Conservation (phyloP, 768 basidiomycete species). For the Boletus subparvulus region DNA sequence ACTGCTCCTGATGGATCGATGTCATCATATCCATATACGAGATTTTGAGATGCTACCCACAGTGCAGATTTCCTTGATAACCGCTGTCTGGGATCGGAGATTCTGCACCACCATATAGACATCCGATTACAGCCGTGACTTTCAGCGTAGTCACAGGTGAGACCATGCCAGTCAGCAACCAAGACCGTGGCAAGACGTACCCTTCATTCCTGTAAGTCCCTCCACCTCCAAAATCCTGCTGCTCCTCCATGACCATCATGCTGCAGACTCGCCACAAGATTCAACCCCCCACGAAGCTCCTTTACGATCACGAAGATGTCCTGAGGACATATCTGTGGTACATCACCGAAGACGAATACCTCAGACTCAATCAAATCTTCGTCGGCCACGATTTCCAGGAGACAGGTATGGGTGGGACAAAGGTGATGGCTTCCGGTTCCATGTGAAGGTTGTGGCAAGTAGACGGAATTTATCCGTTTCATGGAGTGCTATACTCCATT, state of each 20-base stretch:
- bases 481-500: neutral
- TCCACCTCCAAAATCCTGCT: neutral
- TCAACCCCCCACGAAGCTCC: neutral
- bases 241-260: too few species aligned
- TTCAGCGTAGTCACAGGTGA: neutral
- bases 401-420: neutral
- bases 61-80: too few species aligned
- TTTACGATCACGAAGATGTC: neutral
- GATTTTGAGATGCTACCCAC: too few species aligned
- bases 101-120: too few species aligned
- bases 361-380: neutral
- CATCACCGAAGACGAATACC: neutral
- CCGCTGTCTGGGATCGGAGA: too few species aligned
- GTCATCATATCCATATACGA: too few species aligned
- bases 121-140: too few species aligned
- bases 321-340: neutral
- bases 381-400: neutral
- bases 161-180: neutral
- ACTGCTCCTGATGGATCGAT: too few species aligned
- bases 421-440: neutral
- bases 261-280: neutral
- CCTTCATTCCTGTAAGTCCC: neutral
- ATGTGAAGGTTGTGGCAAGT: neutral
- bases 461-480: neutral
- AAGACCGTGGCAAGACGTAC: too few species aligned